phyloP scores from a whole-genome alignment of 768 basidiomycete genomes.

The Rhizopogon sp. region DNA sequence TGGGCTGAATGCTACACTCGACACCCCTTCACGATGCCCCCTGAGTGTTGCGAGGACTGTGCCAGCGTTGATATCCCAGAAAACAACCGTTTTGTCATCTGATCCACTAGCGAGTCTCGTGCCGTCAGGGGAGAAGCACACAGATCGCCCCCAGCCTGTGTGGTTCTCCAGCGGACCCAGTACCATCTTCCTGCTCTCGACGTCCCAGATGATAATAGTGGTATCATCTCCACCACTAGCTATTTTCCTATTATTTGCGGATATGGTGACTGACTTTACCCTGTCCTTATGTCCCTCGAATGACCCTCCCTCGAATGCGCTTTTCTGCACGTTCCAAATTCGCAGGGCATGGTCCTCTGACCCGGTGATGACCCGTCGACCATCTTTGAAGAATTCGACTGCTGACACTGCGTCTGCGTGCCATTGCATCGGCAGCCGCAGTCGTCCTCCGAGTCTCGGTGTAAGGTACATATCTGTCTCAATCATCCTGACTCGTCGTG shows the following conservation, averaged over 20 bases:
- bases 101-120: constrained; percentile 7
- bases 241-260: constrained; percentile 25
- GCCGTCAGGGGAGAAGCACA: constrained; percentile 4
- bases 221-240: constrained; percentile 28
- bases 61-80: constrained; percentile 6
- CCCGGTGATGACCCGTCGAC: constrained; percentile 19
- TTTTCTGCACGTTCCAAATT: constrained; percentile 21
- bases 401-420: constrained; percentile 25
- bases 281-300: constrained; percentile 24
- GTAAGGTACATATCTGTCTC: not conserved
- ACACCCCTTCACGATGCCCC: not conserved
- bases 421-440: not conserved
- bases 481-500: not conserved
- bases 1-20: constrained; percentile 9
- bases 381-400: constrained; percentile 25
- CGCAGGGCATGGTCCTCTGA: constrained; percentile 25
- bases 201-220: constrained; percentile 27
- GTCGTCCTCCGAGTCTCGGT: not conserved
- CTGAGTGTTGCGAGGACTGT: not conserved
- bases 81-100: not conserved
- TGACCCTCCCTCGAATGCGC: constrained; percentile 19
- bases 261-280: constrained; percentile 27
- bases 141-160: not conserved
- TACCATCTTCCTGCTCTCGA: constrained; percentile 18
- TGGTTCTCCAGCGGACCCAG: constrained; percentile 18